Conservation (phyloP, 768 basidiomycete species). For the Boletellus ananas region DNA sequence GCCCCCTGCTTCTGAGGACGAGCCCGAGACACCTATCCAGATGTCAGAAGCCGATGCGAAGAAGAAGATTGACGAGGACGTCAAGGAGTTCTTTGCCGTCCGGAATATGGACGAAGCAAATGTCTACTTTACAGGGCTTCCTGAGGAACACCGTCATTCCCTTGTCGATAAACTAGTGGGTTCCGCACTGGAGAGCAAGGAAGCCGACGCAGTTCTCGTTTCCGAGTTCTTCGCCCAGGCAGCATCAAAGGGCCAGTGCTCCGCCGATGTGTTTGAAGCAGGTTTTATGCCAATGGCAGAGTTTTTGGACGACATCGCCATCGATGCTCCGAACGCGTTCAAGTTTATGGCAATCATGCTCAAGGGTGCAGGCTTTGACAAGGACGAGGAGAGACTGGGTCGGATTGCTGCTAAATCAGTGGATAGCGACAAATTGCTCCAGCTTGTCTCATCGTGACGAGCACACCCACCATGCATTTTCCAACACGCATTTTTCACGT, state of each 20-base stretch:
- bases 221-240: constrained; percentile 68
- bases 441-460: constrained; percentile 45
- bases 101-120: constrained; percentile 86
- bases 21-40: constrained; percentile 40
- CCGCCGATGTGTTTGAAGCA: constrained; percentile 62
- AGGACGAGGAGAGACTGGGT: constrained; percentile 52
- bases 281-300: constrained; percentile 70
- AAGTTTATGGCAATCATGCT: constrained; percentile 71
- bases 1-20: constrained; percentile 47
- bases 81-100: constrained; percentile 83
- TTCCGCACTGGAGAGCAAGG: constrained; percentile 76
- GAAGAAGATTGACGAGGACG: constrained; percentile 76
- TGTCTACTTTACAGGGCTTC: constrained; percentile 75
- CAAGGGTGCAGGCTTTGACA: constrained; percentile 57
- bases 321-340: constrained; percentile 88
- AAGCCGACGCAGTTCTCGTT: constrained; percentile 74
- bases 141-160: constrained; percentile 54
- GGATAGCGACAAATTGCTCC: constrained; percentile 58
- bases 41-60: constrained; percentile 67
- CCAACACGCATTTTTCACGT: constrained; percentile 1
- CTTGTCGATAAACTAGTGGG: constrained; percentile 76
- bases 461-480: constrained; percentile 11
- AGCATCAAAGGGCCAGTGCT: constrained; percentile 55
- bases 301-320: constrained; percentile 81
- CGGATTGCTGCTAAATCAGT: constrained; percentile 59